Base-by-base conservation (phyloP, 2,329 filamentous ascomycete species). In the Nakataea oryzae region DNA sequence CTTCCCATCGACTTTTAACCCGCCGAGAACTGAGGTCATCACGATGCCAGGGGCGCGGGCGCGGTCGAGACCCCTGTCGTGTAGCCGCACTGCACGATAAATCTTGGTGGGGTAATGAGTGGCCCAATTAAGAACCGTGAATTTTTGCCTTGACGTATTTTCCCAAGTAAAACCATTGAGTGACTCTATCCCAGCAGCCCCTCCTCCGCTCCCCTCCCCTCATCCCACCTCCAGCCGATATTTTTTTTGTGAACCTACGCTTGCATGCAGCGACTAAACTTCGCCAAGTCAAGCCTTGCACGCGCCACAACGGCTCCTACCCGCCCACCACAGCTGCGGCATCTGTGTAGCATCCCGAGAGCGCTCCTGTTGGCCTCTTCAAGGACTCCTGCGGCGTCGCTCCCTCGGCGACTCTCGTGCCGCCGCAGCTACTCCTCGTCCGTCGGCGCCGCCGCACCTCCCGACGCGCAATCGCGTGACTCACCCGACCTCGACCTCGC, bases 201-300 rank as follows among this genome's bases (percentile, higher is more conserved):
- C 50, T 41, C 58, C 58, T 47, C 58, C 50, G 34, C 30, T 28
- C 27, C 24, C 54, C 54, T 56, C 54, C n/a, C 54, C 24, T 59
- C 54, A 28, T 28, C 58, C 58, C 30, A 60, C 34, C 47, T 8
- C 58, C 41, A 13, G 41, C 34, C 30, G 6, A 6, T 50, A n/a
- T n/a, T 47, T 47, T 47, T 47, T 21, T 47, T 50, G 17, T 47
- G 21, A 9, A 50, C 41, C 21, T n/a, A n/a, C 41, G 41, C 29
- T n/a, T 61, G 32, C 60, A 61, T 61, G 60, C 60, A 57, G 60
- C 60, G n/a, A 41, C 30, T 26, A 54, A 50, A 54, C 41, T 55
- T 30, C 59, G 32, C 28, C 58, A 47, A 54, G 54, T 30, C 54
- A 61, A 57, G 60, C 54, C 34, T 50, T 57, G 54, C 54, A 61